phyloP scores from a whole-genome alignment of 2,329 filamentous ascomycete genomes.

The Aspergillus versicolor region DNA sequence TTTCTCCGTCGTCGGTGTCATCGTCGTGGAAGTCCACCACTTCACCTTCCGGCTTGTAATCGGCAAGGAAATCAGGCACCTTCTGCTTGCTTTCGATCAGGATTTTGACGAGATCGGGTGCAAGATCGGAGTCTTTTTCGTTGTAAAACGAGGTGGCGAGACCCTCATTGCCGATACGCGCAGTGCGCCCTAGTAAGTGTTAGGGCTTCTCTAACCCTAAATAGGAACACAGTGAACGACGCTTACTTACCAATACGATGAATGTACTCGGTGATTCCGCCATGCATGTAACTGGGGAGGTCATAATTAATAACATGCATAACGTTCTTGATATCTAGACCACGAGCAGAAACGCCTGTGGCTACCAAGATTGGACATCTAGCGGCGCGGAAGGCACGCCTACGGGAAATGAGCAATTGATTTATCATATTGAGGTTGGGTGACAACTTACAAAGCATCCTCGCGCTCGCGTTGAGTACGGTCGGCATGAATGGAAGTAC shows the following conservation, averaged over 20 bases:
- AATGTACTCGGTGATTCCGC: constrained; percentile 90
- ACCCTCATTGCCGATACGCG: constrained; percentile 84
- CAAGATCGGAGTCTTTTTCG: constrained; percentile 70
- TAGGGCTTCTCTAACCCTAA: neutral
- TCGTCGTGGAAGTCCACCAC: constrained; percentile 55
- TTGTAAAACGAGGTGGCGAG: constrained; percentile 88
- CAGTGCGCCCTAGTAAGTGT: constrained; percentile 70
- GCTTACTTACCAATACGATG: constrained; percentile 78
- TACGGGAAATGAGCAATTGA: constrained; percentile 26
- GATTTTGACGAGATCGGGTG: constrained; percentile 71
- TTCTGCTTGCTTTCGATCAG: constrained; percentile 76
- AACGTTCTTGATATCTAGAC: constrained; percentile 83
- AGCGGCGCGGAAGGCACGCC: constrained; percentile 74
- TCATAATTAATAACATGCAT: constrained; percentile 94
- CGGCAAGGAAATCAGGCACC: constrained; percentile 77
- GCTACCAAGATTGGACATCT: constrained; percentile 77
- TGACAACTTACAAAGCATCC: constrained; percentile 69
- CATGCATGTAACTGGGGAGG: constrained; percentile 69
- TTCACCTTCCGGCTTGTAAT: constrained; percentile 48
- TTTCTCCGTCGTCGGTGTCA: constrained; percentile 48
- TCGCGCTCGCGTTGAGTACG: constrained; percentile 90
- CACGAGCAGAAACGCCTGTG: constrained; percentile 82
- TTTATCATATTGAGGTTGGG: neutral
- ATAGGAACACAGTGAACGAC: neutral
- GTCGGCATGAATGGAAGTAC: constrained; percentile 83